These are phyloP conservation scores for Corymbia citriodora DNA, from an alignment of 441 rosid species.

Conservation along the genomic window DNA sequence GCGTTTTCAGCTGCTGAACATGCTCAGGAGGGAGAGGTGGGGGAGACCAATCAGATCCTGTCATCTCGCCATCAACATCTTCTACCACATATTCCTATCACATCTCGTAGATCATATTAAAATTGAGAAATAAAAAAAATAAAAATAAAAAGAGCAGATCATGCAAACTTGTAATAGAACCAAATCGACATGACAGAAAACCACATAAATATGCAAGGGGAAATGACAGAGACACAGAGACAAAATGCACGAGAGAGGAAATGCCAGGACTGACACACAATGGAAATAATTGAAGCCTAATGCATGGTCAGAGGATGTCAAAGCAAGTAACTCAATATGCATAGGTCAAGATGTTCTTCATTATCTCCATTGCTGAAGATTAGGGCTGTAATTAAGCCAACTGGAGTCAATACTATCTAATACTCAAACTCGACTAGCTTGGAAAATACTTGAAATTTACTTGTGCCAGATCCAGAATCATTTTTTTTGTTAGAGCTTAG, in stretches of 20 bases:
- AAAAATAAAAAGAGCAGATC: neutral
- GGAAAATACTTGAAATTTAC: neutral
- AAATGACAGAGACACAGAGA: neutral
- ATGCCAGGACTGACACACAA: neutral
- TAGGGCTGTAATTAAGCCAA: neutral
- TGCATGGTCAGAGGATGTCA: neutral
- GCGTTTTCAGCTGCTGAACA: constrained; percentile 84
- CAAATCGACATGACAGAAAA: neutral
- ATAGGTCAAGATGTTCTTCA: neutral
- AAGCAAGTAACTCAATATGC: neutral
- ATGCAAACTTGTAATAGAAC: neutral
- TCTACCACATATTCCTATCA: constrained; percentile 93
- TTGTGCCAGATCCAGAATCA: neutral
- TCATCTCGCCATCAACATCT: constrained; percentile 92
- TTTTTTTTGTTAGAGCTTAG: neutral
- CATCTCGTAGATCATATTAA: neutral
- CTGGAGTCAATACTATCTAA: neutral
- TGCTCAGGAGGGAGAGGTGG: constrained; percentile 88
- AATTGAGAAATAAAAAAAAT: neutral
- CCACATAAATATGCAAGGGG: neutral
- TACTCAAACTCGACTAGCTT: neutral
- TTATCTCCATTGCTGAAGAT: neutral
- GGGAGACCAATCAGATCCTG: constrained; percentile 87
- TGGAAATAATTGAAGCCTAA: neutral
- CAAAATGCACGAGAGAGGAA: neutral